phyloP scores from a whole-genome alignment of 495 filamentous ascomycete species.

The Margaritispora aquatica region DNA sequence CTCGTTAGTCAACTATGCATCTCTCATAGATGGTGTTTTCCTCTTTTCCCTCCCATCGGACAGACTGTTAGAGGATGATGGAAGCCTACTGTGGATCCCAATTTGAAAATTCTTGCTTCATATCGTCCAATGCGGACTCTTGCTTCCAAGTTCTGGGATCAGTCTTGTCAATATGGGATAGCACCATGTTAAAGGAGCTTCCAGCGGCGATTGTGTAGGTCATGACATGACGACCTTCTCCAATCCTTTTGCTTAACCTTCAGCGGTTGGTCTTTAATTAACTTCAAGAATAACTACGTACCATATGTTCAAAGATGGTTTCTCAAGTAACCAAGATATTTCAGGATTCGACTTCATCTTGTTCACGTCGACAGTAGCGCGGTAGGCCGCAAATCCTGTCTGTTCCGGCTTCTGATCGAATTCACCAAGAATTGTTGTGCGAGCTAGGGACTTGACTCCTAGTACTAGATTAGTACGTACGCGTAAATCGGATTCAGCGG shows the following conservation, averaged over 20 bases:
- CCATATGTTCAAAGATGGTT: constrained; percentile 35
- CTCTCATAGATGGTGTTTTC: no score
- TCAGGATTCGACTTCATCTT: constrained; percentile 34
- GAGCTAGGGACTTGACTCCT: constrained; percentile 16
- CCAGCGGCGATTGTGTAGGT: constrained; percentile 43
- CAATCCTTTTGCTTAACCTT: constrained; percentile 22
- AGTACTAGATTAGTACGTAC: no score
- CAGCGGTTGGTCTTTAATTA: not conserved
- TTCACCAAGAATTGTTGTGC: constrained; percentile 20
- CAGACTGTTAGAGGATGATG: no score
- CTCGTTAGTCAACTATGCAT: no score
- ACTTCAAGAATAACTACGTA: not conserved
- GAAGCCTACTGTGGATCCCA: constrained; percentile 34
- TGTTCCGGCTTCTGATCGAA: constrained; percentile 10
- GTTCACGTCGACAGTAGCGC: constrained; percentile 35
- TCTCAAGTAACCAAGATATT: constrained; percentile 32
- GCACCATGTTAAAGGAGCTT: constrained; percentile 43
- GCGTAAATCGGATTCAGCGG: no score
- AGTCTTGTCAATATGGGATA: constrained; percentile 36
- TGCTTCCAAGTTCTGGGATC: constrained; percentile 35
- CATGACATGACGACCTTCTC: constrained; percentile 38
- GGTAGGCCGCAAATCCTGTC: constrained; percentile 30
- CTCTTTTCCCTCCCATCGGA: no score
- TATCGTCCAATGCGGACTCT: constrained; percentile 29
- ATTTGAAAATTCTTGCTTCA: constrained; percentile 33